These are phyloP conservation scores for Stentor coeruleus DNA, from an alignment of 73 alveolate genomes.

Conservation along the genomic window DNA sequence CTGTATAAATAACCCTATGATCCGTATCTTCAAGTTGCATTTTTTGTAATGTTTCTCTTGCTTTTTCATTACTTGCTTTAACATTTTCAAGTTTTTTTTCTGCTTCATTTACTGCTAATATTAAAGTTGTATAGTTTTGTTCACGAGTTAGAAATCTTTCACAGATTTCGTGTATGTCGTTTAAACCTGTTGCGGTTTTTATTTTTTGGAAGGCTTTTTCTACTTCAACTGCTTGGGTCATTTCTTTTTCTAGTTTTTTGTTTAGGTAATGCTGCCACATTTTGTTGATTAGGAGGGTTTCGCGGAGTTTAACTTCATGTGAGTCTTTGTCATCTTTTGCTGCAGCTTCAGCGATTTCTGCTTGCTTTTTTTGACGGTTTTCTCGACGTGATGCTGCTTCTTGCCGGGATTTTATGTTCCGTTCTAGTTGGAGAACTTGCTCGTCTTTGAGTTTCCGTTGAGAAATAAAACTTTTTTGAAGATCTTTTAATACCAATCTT, in stretches of 20 bases:
- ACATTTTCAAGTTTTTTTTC: slow-evolving; percentile 75
- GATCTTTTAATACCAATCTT: slow-evolving; percentile 49
- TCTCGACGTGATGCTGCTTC: slow-evolving; percentile 46
- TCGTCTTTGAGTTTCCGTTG: slow-evolving; percentile 41
- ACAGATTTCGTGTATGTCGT: slow-evolving; percentile 80
- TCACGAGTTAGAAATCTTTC: slow-evolving; percentile 78
- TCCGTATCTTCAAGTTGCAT: slow-evolving; percentile 6
- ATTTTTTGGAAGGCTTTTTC: slow-evolving; percentile 77
- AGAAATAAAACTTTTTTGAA: slow-evolving; percentile 49
- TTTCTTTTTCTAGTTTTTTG: slow-evolving; percentile 83
- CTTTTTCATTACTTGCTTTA: slow-evolving; percentile 61
- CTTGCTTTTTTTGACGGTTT: slow-evolving; percentile 32
- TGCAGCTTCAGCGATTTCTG: slow-evolving; percentile 56
- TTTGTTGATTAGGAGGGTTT: slow-evolving; percentile 56
- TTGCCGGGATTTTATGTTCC: slow-evolving; percentile 32
- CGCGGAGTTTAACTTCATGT: slow-evolving; percentile 69
- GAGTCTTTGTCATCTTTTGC: slow-evolving; percentile 53
- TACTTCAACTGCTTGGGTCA: slow-evolving; percentile 64
- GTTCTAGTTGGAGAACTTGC: slow-evolving; percentile 31
- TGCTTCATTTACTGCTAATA: slow-evolving; percentile 67
- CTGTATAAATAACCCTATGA: background rate
- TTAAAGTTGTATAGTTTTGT: slow-evolving; percentile 66
- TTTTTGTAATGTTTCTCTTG: slow-evolving; percentile 25
- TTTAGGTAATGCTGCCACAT: slow-evolving; percentile 67
- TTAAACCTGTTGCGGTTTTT: slow-evolving; percentile 74